Percentiles rank a stretch among this genome's conserved stretches.
phyloP scores from a whole-genome alignment of 352 stramenopile genomes.

The Halophytophthora polymorphica region DNA sequence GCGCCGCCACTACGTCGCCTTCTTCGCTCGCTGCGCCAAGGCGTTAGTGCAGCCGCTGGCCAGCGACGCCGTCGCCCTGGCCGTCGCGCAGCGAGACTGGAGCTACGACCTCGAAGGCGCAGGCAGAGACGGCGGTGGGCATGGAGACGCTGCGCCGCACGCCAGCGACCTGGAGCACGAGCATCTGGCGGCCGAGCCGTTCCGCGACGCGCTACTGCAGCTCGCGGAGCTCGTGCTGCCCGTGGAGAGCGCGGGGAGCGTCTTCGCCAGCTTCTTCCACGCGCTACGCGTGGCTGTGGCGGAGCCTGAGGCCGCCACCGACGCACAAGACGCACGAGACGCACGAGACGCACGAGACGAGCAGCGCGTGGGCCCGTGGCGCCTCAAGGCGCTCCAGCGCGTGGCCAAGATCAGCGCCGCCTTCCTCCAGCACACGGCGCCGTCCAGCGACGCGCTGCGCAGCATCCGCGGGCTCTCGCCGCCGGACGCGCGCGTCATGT shows the following conservation, averaged over 20 bases:
- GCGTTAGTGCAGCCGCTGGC: conserved; percentile 52
- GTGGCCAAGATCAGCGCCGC: conserved; percentile 50
- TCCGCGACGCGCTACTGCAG: conserved; percentile 60
- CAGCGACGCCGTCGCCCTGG: conserved; percentile 23
- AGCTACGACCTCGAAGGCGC: conserved; percentile 55
- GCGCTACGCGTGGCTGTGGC: conserved; percentile 57
- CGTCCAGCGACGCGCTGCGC: conserved; percentile 40
- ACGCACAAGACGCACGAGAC: conserved; percentile 12
- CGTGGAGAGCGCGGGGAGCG: conserved; percentile 43
- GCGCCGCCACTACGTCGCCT: conserved; percentile 38
- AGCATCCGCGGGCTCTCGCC: conserved; percentile 40
- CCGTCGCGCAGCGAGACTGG: conserved; percentile 56
- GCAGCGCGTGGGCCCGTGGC: conserved; percentile 18
- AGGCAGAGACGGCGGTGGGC: background rate
- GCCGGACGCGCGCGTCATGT: conserved; percentile 55
- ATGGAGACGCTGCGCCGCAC: too few relatives aligned
- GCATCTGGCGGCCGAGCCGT: conserved; percentile 39
- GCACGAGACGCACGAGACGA: conserved; percentile 8
- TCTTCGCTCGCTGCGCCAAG: conserved; percentile 62
- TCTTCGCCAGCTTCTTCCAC: conserved; percentile 48
- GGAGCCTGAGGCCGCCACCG: conserved; percentile 10
- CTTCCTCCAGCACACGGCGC: conserved; percentile 57
- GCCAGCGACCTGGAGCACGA: conserved; percentile 7
- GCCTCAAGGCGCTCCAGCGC: conserved; percentile 32
- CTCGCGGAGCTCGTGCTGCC: conserved; percentile 60